Conservation (phyloP, 257 asterid species). For the Plantago major region DNA sequence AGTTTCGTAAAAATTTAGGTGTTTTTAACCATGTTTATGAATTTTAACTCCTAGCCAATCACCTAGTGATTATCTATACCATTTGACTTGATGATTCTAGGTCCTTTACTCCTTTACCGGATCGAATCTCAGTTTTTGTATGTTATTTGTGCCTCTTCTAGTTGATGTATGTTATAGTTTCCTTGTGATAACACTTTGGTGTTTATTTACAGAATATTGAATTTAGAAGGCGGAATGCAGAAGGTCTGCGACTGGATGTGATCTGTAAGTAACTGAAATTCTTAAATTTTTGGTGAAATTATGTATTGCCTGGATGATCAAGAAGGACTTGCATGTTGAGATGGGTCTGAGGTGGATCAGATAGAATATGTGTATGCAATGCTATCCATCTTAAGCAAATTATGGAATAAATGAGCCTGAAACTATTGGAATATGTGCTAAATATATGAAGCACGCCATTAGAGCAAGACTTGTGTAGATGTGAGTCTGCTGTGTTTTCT, state of each 20-base stretch:
- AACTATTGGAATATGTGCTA: neutral
- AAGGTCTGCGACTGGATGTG: constrained; percentile 23
- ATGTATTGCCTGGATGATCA: neutral
- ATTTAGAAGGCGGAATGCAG: constrained; percentile 34
- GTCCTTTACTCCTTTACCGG: too few species aligned
- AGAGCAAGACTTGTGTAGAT: neutral
- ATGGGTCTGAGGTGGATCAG: too few species aligned
- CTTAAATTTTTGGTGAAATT: too few species aligned
- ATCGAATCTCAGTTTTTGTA: too few species aligned
- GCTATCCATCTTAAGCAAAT: neutral
- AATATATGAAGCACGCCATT: too few species aligned
- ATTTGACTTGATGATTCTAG: too few species aligned
- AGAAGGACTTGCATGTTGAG: neutral
- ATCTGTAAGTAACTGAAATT: constrained; percentile 29
- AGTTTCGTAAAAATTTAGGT: too few species aligned
- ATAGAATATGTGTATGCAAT: neutral
- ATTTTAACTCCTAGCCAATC: too few species aligned
- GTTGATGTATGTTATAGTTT: too few species aligned
- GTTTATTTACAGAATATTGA: constrained; percentile 35
- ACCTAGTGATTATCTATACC: too few species aligned
- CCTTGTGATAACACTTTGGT: neutral
- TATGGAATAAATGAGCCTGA: neutral
- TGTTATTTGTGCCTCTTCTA: too few species aligned
- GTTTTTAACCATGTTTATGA: too few species aligned
- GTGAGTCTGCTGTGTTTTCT: neutral